Evolutionary conservation across 2,329 filamentous ascomycete species (phyloP).

Genomic region (Penicillium sp.): DNA sequence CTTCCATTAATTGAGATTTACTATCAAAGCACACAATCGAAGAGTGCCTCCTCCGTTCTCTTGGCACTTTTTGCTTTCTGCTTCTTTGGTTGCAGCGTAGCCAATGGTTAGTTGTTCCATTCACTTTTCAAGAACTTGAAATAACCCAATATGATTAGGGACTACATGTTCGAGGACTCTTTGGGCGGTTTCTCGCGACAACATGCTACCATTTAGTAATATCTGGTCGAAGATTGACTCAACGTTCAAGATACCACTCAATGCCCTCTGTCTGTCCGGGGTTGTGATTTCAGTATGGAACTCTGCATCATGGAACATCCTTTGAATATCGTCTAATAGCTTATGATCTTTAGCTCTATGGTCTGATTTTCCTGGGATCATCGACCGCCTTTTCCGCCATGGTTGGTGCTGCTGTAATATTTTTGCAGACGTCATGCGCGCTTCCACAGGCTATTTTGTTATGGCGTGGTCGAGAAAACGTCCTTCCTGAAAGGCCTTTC

Average conservation of each 20-base stretch:
- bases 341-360: background rate
- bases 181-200: conserved; percentile 10
- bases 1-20: conserved; percentile 16
- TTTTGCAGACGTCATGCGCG: conserved; percentile 9
- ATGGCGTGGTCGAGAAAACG: conserved; percentile 6
- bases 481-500: conserved; percentile 8
- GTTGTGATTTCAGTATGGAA: conserved; percentile 5
- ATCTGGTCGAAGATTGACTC: conserved; percentile 1
- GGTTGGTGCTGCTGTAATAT: conserved; percentile 11
- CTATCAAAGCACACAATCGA: conserved; percentile 12
- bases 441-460: conserved; percentile 11
- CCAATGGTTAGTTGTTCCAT: conserved; percentile 1
- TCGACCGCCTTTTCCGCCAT: conserved; percentile 13
- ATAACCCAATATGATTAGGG: background rate
- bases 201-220: conserved; percentile 3
- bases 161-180: conserved; percentile 11
- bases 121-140: background rate
- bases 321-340: background rate
- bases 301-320: background rate
- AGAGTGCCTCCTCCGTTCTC: conserved; percentile 1
- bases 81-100: conserved; percentile 13
- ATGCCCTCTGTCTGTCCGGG: conserved; percentile 6
- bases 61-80: conserved; percentile 12
- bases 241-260: conserved; percentile 8
- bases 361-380: conserved; percentile 12